Base-by-base conservation (phyloP, 345 rosid species). In the Sonneratia caseolaris region DNA sequence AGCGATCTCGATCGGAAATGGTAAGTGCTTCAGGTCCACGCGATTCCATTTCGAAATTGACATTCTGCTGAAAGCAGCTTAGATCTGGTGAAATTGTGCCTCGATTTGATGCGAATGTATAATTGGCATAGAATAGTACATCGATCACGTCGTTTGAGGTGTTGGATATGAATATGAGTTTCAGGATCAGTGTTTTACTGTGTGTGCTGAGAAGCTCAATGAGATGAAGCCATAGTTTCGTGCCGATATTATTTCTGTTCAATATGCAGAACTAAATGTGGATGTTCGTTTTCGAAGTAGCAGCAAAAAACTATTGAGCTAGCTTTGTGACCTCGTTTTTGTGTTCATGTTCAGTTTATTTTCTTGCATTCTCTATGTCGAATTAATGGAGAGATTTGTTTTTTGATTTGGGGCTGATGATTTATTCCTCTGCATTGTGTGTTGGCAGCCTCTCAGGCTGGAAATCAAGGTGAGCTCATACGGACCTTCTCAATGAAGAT, bases 361-460 rank as follows among this genome's bases (percentile, higher is more conserved):
- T 38, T 19, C 36, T 13, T 18, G 14, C 57, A 21, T 16, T 22
- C 32, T 70, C 55, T n/a, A 36, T 71, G n/a, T 8, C 37, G 18
- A 16, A 55, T 53, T 4, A 57, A 62, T 62, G 65, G 64, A 71
- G 53, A 21, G 51, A 21, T 72, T 40, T 19, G 47, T 42, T 40
- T 55, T 53, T 53, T 32, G 47, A 47, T 64, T 70, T 45, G 37
- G 86, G 77, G 37, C 68, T 69, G 64, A 70, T 69, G 24, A 27
- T 3, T 67, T 22, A 68, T 57, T 51, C 7, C 19, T 62, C 61
- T n/a, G 67, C 7, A 51, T 45, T 55, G 15, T 71, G 55, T 51
- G 5, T 78, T 2, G 11, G 69, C 84, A 84, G 87, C 85, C 84
- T 66, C 87, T 82, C 83, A 79, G 85, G 78, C 85, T 84, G 37